phyloP scores from a whole-genome alignment of 108 stramenopile species.

The Skeletonema marinoi region DNA sequence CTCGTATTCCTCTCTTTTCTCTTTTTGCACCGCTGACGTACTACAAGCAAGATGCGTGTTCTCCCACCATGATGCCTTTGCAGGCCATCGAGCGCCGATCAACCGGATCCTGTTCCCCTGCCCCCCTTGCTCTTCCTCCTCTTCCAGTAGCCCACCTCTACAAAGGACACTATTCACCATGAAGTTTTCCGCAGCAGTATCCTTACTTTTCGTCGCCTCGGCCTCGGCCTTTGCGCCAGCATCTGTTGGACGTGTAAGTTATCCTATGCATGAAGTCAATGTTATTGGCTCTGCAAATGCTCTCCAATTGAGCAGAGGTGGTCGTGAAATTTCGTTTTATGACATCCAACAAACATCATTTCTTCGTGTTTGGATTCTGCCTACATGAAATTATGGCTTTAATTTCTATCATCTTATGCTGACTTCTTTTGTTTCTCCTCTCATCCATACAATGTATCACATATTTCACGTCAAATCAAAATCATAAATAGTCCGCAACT shows the following conservation, averaged over 20 bases:
- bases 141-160: neutral
- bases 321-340: neutral
- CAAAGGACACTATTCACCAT: conserved; percentile 33
- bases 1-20: too few relatives aligned
- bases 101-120: too few relatives aligned
- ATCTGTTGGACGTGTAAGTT: conserved; percentile 23
- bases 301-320: neutral
- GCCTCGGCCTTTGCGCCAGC: conserved; percentile 64
- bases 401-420: neutral
- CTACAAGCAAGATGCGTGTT: too few relatives aligned
- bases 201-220: conserved; percentile 52
- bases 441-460: neutral
- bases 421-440: neutral
- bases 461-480: neutral
- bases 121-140: neutral
- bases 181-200: conserved; percentile 67
- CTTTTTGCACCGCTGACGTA: too few relatives aligned
- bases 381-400: neutral
- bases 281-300: too few relatives aligned
- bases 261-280: neutral
- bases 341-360: neutral
- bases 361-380: neutral
- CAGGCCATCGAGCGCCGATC: too few relatives aligned
- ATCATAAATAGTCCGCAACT: neutral
- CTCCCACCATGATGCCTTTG: too few relatives aligned